Conservation (phyloP, 2,329 filamentous ascomycete genomes). For the Meredithiella fracta region DNA sequence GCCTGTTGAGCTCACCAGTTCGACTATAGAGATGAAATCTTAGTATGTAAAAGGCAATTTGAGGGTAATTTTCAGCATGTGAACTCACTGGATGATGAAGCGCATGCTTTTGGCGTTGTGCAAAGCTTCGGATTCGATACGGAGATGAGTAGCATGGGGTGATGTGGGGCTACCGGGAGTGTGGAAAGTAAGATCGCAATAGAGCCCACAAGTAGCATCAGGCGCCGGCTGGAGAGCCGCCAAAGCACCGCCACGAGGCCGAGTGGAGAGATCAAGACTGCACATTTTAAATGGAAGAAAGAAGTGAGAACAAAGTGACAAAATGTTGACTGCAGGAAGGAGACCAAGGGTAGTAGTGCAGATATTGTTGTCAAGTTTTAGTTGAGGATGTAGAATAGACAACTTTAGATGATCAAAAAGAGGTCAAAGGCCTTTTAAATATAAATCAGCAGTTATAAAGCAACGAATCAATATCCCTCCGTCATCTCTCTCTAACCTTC, state of each 20-base stretch:
- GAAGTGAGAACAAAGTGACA: background rate
- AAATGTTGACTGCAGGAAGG: background rate
- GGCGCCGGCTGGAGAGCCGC: conserved; percentile 25
- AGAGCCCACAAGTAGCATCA: conserved; percentile 9
- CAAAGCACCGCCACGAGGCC: conserved; percentile 30
- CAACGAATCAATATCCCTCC: background rate
- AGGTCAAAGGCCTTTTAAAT: background rate
- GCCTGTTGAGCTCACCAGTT: conserved; percentile 17
- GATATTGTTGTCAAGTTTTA: too few species aligned
- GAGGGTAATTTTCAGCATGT: too few species aligned
- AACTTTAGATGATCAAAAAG: too few species aligned
- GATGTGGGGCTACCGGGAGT: conserved; percentile 25
- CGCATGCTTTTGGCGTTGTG: conserved; percentile 18
- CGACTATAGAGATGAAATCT: background rate
- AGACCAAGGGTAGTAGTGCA: too few species aligned
- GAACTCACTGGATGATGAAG: conserved; percentile 30
- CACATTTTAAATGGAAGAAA: conserved; percentile 24
- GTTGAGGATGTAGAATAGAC: too few species aligned
- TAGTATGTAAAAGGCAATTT: too few species aligned
- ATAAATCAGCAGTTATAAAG: background rate
- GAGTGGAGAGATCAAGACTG: conserved; percentile 26
- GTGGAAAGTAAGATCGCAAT: conserved; percentile 29
- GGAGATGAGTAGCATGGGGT: conserved; percentile 26
- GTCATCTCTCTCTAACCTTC: background rate
- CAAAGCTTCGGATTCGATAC: conserved; percentile 22